phyloP scores from a whole-genome alignment of 2,329 filamentous ascomycete species.

The Immersiporthe knoxdaviesiana region DNA sequence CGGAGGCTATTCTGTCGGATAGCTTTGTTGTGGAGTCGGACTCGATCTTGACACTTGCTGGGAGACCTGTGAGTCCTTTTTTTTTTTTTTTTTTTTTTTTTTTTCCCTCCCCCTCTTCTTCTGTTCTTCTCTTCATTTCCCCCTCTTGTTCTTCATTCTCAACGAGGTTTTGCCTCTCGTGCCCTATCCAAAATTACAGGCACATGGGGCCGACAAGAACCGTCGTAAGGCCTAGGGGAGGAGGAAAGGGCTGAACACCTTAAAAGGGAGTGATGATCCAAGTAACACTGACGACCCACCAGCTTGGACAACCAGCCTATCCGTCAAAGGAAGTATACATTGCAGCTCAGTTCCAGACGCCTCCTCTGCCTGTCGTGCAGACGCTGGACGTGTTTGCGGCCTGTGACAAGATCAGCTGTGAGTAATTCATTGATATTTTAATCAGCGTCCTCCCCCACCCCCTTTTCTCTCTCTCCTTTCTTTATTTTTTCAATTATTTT shows the following conservation, averaged over 20 bases:
- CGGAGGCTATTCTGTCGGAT: slow-evolving; percentile 23
- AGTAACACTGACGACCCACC: background rate
- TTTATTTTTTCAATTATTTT: background rate
- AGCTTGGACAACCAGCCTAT: slow-evolving; percentile 28
- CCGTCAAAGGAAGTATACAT: slow-evolving; percentile 27
- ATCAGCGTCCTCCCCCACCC: background rate
- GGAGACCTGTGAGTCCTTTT: slow-evolving; percentile 14
- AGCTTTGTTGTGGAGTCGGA: slow-evolving; percentile 22
- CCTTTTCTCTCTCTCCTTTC: background rate
- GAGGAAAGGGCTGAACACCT: background rate
- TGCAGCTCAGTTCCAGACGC: slow-evolving; percentile 26
- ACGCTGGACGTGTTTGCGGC: slow-evolving; percentile 22
- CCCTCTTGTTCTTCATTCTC: too few relatives aligned
- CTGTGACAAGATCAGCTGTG: slow-evolving; percentile 27
- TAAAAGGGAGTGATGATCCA: background rate
- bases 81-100: background rate
- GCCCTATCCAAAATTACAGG: too few relatives aligned
- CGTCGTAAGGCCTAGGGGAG: background rate
- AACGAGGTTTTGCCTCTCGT: too few relatives aligned
- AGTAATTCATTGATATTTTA: background rate
- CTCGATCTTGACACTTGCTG: slow-evolving; percentile 26
- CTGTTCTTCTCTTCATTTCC: too few relatives aligned
- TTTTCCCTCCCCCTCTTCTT: background rate
- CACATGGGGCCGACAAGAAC: background rate
- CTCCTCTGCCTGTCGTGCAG: slow-evolving; percentile 18